Base-by-base conservation (phyloP, 2,329 filamentous ascomycete genomes). In the Cladosporium velox region DNA sequence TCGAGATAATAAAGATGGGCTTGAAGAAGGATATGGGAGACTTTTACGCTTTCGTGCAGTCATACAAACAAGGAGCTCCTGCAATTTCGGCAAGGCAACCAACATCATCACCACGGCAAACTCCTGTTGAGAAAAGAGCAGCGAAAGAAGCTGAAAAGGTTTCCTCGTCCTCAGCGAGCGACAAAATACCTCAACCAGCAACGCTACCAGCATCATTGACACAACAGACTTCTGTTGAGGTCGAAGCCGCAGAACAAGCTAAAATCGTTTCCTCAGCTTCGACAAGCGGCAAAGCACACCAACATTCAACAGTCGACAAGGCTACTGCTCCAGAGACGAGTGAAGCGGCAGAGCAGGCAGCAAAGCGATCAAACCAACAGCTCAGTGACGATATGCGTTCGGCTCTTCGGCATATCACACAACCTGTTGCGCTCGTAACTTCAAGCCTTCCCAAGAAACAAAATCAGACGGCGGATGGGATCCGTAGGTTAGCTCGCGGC, bases 371-470 rank as follows among this genome's bases (percentile, higher is more conserved):
- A 21, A 21, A 38, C 49, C 26, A 57, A 57, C 26, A 30, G 30
- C 63, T 69, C 54, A 41, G 47, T 28, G 62, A 66, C 10, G 24
- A 65, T 18, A 26, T 71, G 11, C 71, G 70, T 1, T 35, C 61
- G 1, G 66, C 66, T 3, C 63, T 73, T 81, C 85, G 86, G 49
- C 77, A 78, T 26, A 81, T 88, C 5, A 83, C 85, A 0, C 83
- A 86, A 73, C 83, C 86, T 0, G 85, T 87, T 59, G 84, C 85
- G 54, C 78, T 88, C 41, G 80, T 88, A 24, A 24, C 24, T 24
- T 24, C 24, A 24, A 24, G 24, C 24, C 24, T 24, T 24, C 24
- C 24, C 24, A 24, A 24, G 24, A 24, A 24, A 24, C 24, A 24
- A 1, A 24, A 24, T 24, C 24, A 24, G 24, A 24, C 24, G 24